These are phyloP conservation scores for Nannochloropsis oceanica DNA, from an alignment of 108 stramenopile species.

Conservation along the genomic window DNA sequence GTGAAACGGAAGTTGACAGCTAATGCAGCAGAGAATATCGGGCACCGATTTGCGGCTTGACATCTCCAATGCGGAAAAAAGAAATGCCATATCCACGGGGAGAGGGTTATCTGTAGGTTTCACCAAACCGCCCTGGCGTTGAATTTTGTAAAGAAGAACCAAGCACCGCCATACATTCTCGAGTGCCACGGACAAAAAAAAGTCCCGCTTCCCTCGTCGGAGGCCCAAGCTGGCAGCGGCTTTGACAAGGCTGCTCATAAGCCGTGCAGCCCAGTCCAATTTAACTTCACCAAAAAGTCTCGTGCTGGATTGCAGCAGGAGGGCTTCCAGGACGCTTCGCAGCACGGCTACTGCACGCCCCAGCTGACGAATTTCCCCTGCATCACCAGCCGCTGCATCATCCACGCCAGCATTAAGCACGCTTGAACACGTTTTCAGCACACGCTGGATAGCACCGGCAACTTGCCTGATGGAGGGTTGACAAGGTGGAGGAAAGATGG, in stretches of 20 bases:
- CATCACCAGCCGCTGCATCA: background rate
- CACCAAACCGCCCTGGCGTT: background rate
- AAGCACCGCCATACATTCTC: background rate
- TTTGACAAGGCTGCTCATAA: background rate
- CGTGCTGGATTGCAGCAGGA: background rate
- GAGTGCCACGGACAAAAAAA: background rate
- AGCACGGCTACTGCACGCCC: background rate
- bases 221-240: background rate
- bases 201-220: background rate
- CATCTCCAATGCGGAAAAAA: background rate
- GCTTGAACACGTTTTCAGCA: background rate
- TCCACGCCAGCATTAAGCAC: background rate
- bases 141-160: background rate
- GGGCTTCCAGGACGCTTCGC: background rate
- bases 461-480: background rate
- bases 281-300: background rate
- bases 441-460: background rate
- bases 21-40: background rate
- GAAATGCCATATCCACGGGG: background rate
- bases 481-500: too few species aligned
- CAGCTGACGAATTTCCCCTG: background rate
- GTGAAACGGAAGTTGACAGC: too few species aligned
- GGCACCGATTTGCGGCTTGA: background rate
- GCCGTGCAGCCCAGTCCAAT: background rate
- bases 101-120: background rate